Evolutionary conservation across 805 yeast genomes (phyloP), one percentile per base, ranked within the genome.

Genomic region (Middelhovenomyces tepae): DNA sequence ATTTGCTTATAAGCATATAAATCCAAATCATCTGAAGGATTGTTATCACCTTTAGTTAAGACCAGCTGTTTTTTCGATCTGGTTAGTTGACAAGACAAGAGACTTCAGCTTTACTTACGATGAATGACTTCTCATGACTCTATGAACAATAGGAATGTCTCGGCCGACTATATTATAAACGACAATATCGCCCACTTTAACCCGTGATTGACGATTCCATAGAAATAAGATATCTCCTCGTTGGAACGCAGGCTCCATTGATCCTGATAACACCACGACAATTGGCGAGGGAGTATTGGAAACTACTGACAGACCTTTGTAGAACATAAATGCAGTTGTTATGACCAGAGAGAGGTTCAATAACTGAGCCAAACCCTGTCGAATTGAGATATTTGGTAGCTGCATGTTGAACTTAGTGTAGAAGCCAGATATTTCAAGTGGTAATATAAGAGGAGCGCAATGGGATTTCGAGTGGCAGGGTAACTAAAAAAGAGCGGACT

Each of bases 201-300:
- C 74, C 19, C 57, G 54, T 14, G 60, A 50, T 36, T 79, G 75
- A 45, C 96, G 68, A 58, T 91, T 91, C 94, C 95, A 87, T 36
- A 91, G 64, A 49, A 91, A 78, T 40, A 91, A 62, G 11, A 91
- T 78, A 54, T 91, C 98, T 32, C 98, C 98, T 60, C 98, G 73
- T 60, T 91, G 96, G 69, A 91, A 91, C 2, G 98, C 98, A 2
- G 98, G 98, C 56, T 91, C 98, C 98, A 91, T 91, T 2, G 97
- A 89, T 4, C 98, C 98, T 1, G 97, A 86, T 31, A 91, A 71
- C 7, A 91, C 98, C 18, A 91, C 98, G 14, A 91, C 98, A 16
- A 91, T 75, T 14, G 98, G 98, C 1, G 96, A 83, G 40, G 83
- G 78, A 0, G 95, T 76, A 58, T 84, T 75, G 7, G 95, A 69